Base-by-base conservation (phyloP, 108 stramenopile species). In the Aurantiochytrium sp. region DNA sequence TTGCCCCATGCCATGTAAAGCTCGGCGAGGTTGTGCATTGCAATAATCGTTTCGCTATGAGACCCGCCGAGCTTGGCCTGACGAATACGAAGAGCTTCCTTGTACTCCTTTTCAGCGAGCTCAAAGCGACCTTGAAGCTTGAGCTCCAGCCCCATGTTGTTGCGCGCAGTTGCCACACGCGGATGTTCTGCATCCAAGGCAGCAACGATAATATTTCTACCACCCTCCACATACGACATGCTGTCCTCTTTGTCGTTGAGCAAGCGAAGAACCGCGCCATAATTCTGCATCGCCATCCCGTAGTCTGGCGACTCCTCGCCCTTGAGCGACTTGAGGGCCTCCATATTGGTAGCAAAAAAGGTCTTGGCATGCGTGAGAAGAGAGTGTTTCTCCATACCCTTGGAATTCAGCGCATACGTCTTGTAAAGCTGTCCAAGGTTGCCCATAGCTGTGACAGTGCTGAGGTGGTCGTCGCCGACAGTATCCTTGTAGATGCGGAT, bases 11-110 rank as follows among this genome's bases (percentile, higher is more conserved):
- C 76, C 12, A 53, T 6, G 23, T 83, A 83, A 12, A 83, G 76
- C 76, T 83, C 76, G 45, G 76, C 76, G n/a, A 83, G 76, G 23
- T 83, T 83, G 76, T 83, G 45, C 49, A 83, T 47, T 6, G 76
- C n/a, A 53, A 83, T 53, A 35, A 83, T 35, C 43, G 49, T 83
- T 45, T 83, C 76, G 45, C 49, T 47, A 4, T 83, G 76, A 12
- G 12, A 12, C 10, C n/a, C 19, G 51, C 76, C 76, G 51, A 83
- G 51, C 45, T 53, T 47, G 23, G 19, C 51, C 76, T 83, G 19
- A 18, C 76, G 45, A 3, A 83, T 83, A 6, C 51, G 49, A 12
- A 83, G 76, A 6, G 76, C 76, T 23, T 83, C 23, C 23, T 53
- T 12, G 49, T 83, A 83, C 76, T 53, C 51, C 12, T 47, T 53